Percentiles rank a stretch among this genome's conserved stretches.
Conservation (phyloP, 139 green algal genomes). For the Pseudopediastrum boryanum region DNA sequence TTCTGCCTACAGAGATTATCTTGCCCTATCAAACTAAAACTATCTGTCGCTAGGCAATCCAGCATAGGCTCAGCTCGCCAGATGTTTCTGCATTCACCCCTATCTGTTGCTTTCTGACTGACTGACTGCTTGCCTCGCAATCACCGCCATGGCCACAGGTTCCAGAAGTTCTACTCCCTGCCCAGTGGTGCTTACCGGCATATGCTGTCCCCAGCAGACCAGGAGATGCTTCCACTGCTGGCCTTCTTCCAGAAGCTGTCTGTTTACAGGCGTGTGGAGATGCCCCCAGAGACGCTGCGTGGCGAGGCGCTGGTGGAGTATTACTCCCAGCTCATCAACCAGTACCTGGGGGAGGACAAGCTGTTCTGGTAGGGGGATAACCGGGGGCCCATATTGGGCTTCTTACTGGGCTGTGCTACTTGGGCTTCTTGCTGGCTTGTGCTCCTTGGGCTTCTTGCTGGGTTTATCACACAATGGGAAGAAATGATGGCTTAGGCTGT, state of each 20-base stretch:
- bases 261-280: constrained; percentile 41
- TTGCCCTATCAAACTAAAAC: too few relatives aligned
- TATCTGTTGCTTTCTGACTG: too few relatives aligned
- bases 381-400: too few relatives aligned
- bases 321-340: constrained; percentile 71
- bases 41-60: too few relatives aligned
- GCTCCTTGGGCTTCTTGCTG: too few relatives aligned
- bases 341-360: constrained; percentile 66
- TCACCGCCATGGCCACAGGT: background rate
- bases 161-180: constrained; percentile 57
- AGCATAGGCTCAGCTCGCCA: too few relatives aligned
- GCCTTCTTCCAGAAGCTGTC: constrained; percentile 70
- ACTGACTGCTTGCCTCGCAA: background rate
- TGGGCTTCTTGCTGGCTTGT: too few relatives aligned
- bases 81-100: too few relatives aligned
- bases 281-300: constrained; percentile 48
- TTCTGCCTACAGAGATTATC: too few relatives aligned
- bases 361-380: constrained; percentile 59
- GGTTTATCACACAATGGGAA: too few relatives aligned
- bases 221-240: constrained; percentile 72
- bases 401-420: too few relatives aligned
- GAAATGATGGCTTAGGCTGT: too few relatives aligned
- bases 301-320: constrained; percentile 55
- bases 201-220: constrained; percentile 68
- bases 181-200: constrained; percentile 65